Evolutionary conservation across 306 rosid genomes (phyloP).

Genomic region (Begonia peltatifolia): DNA sequence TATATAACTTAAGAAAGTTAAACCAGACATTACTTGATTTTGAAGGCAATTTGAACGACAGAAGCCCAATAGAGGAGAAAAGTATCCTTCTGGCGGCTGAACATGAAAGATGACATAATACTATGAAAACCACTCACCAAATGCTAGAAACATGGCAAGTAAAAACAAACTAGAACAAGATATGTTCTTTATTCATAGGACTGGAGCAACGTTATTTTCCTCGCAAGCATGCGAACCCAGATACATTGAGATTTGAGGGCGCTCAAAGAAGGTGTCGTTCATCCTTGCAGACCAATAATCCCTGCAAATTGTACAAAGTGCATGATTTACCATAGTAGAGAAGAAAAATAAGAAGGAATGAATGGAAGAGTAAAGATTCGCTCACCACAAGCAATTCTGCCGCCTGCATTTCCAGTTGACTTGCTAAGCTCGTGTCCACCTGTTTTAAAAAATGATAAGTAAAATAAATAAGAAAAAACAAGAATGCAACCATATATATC

Average conservation of each 20-base stretch:
- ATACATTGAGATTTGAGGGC: not conserved
- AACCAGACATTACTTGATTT: too few relatives aligned
- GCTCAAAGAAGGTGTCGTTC: conserved; percentile 5
- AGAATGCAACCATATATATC: too few relatives aligned
- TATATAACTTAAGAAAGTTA: too few relatives aligned
- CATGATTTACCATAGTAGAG: not conserved
- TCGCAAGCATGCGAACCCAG: not conserved
- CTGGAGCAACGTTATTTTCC: too few relatives aligned
- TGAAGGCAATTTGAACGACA: too few relatives aligned
- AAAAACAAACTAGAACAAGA: too few relatives aligned
- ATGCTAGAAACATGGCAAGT: too few relatives aligned
- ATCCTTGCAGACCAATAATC: conserved; percentile 80
- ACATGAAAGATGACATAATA: too few relatives aligned
- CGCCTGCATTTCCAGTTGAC: conserved; percentile 93
- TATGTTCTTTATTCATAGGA: too few relatives aligned
- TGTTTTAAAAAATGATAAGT: conserved; percentile 10
- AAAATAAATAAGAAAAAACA: not conserved
- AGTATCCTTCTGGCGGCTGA: too few relatives aligned
- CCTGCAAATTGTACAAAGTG: conserved; percentile 22
- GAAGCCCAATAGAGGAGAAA: too few relatives aligned
- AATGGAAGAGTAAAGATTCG: not conserved
- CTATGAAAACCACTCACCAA: too few relatives aligned
- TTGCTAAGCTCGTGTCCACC: conserved; percentile 99
- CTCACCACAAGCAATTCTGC: conserved; percentile 89
- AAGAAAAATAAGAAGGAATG: not conserved